These are phyloP conservation scores for Cercophora sp. DNA, from an alignment of 495 filamentous ascomycete species.

Conservation along the genomic window DNA sequence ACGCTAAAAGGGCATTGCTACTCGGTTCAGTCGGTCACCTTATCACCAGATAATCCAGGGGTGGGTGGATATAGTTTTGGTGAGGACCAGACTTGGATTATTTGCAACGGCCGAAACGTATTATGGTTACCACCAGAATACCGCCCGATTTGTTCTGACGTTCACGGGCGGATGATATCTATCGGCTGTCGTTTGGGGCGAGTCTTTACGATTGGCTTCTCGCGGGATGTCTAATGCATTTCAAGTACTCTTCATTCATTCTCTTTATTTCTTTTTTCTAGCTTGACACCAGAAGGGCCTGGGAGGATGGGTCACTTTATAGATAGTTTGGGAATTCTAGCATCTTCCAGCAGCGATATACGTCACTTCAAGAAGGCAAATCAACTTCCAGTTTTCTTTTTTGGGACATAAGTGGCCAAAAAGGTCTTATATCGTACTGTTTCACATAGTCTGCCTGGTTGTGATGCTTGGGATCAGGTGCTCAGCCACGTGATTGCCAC, in stretches of 20 bases:
- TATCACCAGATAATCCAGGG: neutral
- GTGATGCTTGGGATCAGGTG: conserved; percentile 6
- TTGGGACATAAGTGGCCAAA: conserved; percentile 4
- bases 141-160: no score
- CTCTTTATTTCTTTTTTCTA: conserved; percentile 15
- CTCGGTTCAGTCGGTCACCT: neutral
- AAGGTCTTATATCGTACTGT: neutral
- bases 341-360: conserved; percentile 38
- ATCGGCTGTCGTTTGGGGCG: neutral
- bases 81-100: neutral
- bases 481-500: neutral
- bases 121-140: neutral
- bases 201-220: conserved; percentile 1
- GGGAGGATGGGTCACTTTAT: conserved; percentile 15
- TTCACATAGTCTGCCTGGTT: neutral
- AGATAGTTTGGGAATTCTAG: conserved; percentile 18
- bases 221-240: conserved; percentile 3
- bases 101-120: neutral
- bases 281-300: conserved; percentile 16
- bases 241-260: neutral
- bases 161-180: neutral
- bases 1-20: neutral
- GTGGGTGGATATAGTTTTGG: neutral
- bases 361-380: conserved; percentile 3
- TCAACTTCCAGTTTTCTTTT: neutral